Percentiles rank a stretch among this genome's conserved stretches.
phyloP scores from a whole-genome alignment of 805 yeast species.

The Yarrowia keelungensis region DNA sequence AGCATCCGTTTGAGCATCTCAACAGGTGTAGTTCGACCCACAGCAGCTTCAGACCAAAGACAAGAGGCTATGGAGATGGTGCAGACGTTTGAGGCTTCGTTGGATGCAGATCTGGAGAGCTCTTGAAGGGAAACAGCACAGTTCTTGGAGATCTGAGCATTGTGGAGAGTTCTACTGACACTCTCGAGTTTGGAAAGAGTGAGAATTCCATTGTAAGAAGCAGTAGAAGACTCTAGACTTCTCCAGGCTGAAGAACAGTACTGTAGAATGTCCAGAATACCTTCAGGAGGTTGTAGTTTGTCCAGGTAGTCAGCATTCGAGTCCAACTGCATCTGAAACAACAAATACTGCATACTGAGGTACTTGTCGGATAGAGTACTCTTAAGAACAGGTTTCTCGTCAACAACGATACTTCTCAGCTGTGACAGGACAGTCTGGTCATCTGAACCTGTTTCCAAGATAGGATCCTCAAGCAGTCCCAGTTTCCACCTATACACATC shows the following conservation, averaged over 20 bases:
- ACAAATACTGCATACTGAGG: conserved; percentile 15
- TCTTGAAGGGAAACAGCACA: conserved; percentile 13
- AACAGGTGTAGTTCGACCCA: conserved; percentile 17
- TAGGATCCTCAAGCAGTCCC: conserved; percentile 16
- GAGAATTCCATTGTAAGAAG: neutral
- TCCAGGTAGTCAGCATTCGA: neutral
- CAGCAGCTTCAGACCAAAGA: conserved; percentile 11
- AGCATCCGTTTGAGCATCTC: conserved; percentile 12
- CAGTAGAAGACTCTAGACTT: neutral
- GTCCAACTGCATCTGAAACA: conserved; percentile 17
- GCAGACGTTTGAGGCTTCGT: neutral
- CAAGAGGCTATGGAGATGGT: conserved; percentile 20
- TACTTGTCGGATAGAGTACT: conserved; percentile 8
- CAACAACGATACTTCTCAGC: neutral
- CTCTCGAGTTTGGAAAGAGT: conserved; percentile 6
- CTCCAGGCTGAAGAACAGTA: conserved; percentile 13
- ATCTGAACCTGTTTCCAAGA: conserved; percentile 11
- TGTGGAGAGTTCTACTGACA: neutral
- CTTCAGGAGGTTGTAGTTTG: conserved; percentile 1
- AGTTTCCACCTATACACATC: conserved; percentile 25
- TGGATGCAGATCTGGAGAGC: neutral
- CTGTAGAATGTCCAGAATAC: conserved; percentile 10
- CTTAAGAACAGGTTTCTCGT: neutral
- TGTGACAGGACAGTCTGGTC: conserved; percentile 8
- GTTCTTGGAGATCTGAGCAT: conserved; percentile 19